Evolutionary conservation across 768 basidiomycete species (phyloP), one percentile per base, ranked within the genome.

Genomic region (Polyporus arcularius): DNA sequence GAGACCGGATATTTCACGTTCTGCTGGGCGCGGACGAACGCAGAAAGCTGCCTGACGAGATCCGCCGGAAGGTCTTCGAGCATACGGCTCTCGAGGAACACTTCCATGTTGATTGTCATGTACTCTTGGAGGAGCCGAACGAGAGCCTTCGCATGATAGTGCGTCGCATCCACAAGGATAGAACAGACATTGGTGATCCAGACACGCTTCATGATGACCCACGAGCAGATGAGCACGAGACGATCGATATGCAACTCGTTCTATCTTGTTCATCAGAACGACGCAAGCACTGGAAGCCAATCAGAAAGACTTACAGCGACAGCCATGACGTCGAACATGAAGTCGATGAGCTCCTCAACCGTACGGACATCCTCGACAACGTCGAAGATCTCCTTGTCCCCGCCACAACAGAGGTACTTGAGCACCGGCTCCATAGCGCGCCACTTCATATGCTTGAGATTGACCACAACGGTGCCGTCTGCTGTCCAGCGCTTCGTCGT

Each of bases 221-320:
- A 76, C 1, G 95, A 96, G 75, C 95, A 97, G 28, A 96, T 75
- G 2, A 92, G 80, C 39, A 93, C 82, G 18, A 98, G 82, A 18
- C 88, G 86, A 68, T 92, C 92, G n/a, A 98, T 78, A 9, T 97
- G 81, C 3, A 98, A 76, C 73, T 98, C 94, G 64, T 90, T 95
- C 89, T 96, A 62, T 4, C 7, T 67, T 21, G 40, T 16, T 14
- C 31, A 32, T 18, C 18, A 50, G 58, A 11, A 45, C 21, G 4
- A 42, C 14, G 40, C n/a, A 55, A 3, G 59, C 16, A 9, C 40
- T 4, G 3, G 35, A 15, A 26, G 43, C 4, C 32, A 30, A 10
- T 42, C 7, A 43, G 50, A 56, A 2, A 30, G 31, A 77, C 84
- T 71, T 71, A 95, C 94, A 39, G 95, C 93, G 16, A 85, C 88